Evolutionary conservation across 2,329 filamentous ascomycete genomes (phyloP).

Genomic region (Cladosporium sp.): DNA sequence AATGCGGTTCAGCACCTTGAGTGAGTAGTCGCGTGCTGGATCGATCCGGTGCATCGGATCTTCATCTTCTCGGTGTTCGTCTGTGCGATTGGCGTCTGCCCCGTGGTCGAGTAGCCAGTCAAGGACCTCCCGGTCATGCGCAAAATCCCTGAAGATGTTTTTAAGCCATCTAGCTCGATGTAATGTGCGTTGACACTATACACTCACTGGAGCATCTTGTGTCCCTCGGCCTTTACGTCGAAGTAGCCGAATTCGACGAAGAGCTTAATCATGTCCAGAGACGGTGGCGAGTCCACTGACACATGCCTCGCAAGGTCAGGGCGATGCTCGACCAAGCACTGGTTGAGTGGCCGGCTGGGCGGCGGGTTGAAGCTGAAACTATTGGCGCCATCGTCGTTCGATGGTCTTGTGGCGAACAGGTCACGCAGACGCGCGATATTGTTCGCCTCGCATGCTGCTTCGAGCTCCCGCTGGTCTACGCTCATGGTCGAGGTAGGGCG

Average conservation of each 20-base stretch:
- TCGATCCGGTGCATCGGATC: not conserved
- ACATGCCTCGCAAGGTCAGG: not conserved
- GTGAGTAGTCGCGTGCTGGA: conserved; percentile 10
- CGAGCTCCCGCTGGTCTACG: not conserved
- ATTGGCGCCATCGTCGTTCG: not conserved
- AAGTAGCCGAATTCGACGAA: conserved; percentile 4
- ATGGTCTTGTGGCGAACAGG: conserved; percentile 3
- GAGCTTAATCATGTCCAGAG: not conserved
- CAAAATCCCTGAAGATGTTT: conserved; percentile 5
- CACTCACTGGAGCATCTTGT: not conserved
- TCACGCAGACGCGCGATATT: not conserved
- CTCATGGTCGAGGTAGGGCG: not conserved
- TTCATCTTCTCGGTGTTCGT: conserved; percentile 4
- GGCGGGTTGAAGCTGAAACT: not conserved
- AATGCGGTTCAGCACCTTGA: conserved; percentile 13
- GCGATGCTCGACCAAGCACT: not conserved
- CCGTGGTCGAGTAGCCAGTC: conserved; percentile 17
- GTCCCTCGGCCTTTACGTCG: not conserved
- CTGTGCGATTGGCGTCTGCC: conserved; percentile 11
- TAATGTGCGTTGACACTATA: not conserved
- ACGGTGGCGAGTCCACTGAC: not conserved
- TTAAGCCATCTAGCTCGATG: not conserved
- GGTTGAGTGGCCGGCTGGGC: not conserved
- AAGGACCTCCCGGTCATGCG: conserved; percentile 8
- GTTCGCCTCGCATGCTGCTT: not conserved